Evolutionary conservation across 148 eudicot genomes (phyloP).

Genomic region (Mesembryanthemum crystallinum): DNA sequence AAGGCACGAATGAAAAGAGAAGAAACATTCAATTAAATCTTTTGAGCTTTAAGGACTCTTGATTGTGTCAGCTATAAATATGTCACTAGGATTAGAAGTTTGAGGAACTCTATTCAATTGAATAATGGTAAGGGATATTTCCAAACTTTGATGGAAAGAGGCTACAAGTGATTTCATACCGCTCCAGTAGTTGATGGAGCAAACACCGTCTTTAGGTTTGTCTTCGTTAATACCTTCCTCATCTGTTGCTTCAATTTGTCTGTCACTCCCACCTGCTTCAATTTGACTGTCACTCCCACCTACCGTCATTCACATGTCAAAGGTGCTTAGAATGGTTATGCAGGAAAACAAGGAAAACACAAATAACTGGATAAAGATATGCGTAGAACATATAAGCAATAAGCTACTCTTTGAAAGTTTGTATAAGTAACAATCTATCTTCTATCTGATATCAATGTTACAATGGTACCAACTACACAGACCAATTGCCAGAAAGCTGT

Average conservation of each 20-base stretch:
- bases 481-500: background rate
- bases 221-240: slow-evolving; percentile 8
- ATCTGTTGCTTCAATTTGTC: slow-evolving; percentile 18
- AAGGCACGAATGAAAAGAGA: too few relatives aligned
- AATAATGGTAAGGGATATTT: background rate
- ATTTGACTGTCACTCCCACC: slow-evolving; percentile 5
- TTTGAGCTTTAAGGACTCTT: too few relatives aligned
- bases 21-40: too few relatives aligned
- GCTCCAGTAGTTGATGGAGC: slow-evolving; percentile 42
- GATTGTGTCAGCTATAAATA: too few relatives aligned
- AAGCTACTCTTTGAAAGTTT: background rate
- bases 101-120: too few relatives aligned
- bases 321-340: background rate
- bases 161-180: slow-evolving; percentile 18
- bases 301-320: background rate
- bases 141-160: background rate
- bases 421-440: background rate
- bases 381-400: background rate
- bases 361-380: background rate
- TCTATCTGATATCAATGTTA: background rate
- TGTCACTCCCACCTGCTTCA: slow-evolving; percentile 16
- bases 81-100: too few relatives aligned
- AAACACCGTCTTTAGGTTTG: slow-evolving; percentile 32
- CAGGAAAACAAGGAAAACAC: background rate
- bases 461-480: background rate